Percentiles rank a stretch among this genome's conserved stretches.
phyloP scores from a whole-genome alignment of 495 filamentous ascomycete species.

The Lophiostoma macrostomum region DNA sequence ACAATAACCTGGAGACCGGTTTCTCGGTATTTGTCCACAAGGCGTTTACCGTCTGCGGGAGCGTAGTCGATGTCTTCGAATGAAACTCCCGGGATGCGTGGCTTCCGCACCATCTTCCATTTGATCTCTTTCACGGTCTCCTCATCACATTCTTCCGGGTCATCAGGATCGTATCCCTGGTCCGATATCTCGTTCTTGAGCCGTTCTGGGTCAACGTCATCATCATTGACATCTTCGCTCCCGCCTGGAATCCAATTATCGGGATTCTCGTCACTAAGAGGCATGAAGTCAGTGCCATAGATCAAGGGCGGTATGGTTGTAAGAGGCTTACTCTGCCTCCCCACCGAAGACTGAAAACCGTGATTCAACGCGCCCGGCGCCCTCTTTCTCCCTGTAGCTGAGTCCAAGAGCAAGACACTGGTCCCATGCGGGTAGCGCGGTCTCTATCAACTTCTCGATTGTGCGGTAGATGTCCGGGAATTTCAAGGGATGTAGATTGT shows the following conservation, averaged over 20 bases:
- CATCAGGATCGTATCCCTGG: not conserved
- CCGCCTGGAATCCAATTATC: constrained; percentile 15
- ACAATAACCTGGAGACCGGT: constrained; percentile 59
- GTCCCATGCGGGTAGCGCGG: constrained; percentile 18
- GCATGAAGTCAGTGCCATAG: not conserved
- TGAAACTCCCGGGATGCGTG: constrained; percentile 12
- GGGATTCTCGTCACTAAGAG: constrained; percentile 13
- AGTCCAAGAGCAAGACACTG: constrained; percentile 19
- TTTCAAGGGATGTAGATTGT: constrained; percentile 24
- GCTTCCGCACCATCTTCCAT: constrained; percentile 16
- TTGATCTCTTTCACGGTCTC: constrained; percentile 15
- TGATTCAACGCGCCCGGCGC: constrained; percentile 11
- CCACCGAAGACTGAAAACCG: constrained; percentile 2
- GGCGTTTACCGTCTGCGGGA: not conserved
- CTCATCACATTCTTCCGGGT: constrained; percentile 8
- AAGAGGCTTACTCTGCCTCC: constrained; percentile 13
- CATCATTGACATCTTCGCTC: constrained; percentile 9
- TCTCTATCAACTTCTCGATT: constrained; percentile 21
- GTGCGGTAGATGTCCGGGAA: constrained; percentile 12
- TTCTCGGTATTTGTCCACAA: constrained; percentile 14
- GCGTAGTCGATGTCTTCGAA: constrained; percentile 20
- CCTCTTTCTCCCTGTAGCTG: constrained; percentile 2
- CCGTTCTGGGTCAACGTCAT: constrained; percentile 4
- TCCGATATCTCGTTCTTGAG: not conserved
- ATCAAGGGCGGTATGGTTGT: not conserved